Evolutionary conservation across 306 rosid genomes (phyloP).

Genomic region (Vigna reflexopilosa): DNA sequence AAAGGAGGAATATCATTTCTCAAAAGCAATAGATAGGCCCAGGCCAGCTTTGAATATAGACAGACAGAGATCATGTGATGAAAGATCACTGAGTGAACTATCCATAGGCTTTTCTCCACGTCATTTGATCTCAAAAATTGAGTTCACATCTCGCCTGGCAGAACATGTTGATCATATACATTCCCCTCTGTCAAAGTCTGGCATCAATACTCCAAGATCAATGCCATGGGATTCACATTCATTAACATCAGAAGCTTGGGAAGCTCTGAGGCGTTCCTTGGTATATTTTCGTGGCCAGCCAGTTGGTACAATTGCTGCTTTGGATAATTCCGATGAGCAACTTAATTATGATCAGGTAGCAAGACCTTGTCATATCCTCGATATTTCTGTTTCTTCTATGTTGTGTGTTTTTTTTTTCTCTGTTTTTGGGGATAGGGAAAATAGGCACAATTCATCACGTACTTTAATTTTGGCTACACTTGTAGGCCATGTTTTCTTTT

Average conservation of each 20-base stretch:
- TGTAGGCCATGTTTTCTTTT: neutral
- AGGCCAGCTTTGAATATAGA: constrained; percentile 68
- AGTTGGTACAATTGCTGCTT: constrained; percentile 93
- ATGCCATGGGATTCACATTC: constrained; percentile 58
- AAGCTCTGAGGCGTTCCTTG: constrained; percentile 76
- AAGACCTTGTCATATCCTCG: neutral
- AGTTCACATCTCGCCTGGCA: constrained; percentile 44
- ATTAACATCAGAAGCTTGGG: constrained; percentile 78
- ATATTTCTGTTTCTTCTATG: neutral
- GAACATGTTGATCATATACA: constrained; percentile 53
- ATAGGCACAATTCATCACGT: neutral
- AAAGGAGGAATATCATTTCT: constrained; percentile 62
- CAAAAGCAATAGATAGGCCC: constrained; percentile 67
- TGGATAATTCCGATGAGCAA: constrained; percentile 75
- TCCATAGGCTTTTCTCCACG: constrained; percentile 61
- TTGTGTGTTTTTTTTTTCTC: no score
- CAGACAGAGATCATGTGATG: constrained; percentile 78
- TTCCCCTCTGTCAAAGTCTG: constrained; percentile 61
- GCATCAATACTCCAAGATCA: constrained; percentile 62
- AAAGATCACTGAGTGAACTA: constrained; percentile 68
- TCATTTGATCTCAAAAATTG: constrained; percentile 47
- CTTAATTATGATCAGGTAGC: constrained; percentile 76
- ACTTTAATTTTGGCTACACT: constrained; percentile 24
- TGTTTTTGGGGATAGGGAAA: no score
- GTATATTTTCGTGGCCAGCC: constrained; percentile 81